Evolutionary conservation across 2,329 filamentous ascomycete genomes (phyloP), one percentile per base, ranked within the genome.

Genomic region (Cladosporium sp.): DNA sequence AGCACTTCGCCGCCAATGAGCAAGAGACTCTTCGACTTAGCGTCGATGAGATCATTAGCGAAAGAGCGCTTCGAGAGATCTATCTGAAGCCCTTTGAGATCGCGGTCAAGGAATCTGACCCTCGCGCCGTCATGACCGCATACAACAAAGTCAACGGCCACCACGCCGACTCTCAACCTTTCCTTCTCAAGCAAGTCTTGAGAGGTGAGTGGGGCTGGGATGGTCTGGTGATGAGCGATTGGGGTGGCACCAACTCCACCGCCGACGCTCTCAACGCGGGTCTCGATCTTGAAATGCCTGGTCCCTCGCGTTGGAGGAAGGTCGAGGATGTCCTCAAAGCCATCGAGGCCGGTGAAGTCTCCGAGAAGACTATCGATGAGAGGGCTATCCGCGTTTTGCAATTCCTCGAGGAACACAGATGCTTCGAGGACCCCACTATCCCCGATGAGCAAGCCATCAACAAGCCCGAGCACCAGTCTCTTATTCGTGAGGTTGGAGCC

Each of bases 261-360:
- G 79, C 77, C 3, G 72, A 82, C 15, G 78, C 78, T n/a, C 82
- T 87, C 2, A 74, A 80, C 38, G 85, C 86, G 25, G 88, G 88
- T 27, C 72, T 93, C 20, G 89, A 94, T 66, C 89, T 94, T 83
- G 78, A 79, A 16, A 94, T 93, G 88, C 86, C 87, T 1, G 88
- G 88, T 35, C 46, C 46, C 11, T 22, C 38, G 29, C n/a, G 38
- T 13, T 49, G 46, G 46, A 40, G 38, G 7, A 38, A 29, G 15
- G 32, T 29, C 1, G 43, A 19, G 3, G 61, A 61, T 8, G 50
- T 53, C 2, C 59, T 56, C 7, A 52, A 51, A 41, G 56, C 57
- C 39, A 53, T 62, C 15, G 35, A 57, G 36, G 59, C 60, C 41
- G 60, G 59, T 19, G 52, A 90, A 0, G 73, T 97, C 27, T 88